Base-by-base conservation (phyloP, 148 eudicot genomes). In the Amaranthus cruentus region DNA sequence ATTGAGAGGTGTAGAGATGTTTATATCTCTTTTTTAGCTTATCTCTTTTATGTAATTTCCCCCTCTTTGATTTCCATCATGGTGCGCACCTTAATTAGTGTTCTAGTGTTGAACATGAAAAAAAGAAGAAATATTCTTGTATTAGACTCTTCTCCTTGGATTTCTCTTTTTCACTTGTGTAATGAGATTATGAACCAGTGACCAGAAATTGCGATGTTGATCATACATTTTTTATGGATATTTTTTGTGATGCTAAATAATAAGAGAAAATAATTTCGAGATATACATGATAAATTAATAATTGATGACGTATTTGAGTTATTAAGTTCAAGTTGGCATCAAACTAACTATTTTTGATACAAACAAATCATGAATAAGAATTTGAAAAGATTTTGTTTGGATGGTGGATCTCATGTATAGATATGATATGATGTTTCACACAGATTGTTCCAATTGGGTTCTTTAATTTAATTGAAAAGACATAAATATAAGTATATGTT, bases 1-100 rank as follows among this genome's bases (percentile, higher is more conserved):
- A 65, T 58, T 65, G 62, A 75, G 77, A 74, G 76, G 72, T 75
- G 71, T 59, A 42, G 47, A 79, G 80, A 68, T 47, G 75, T 74
- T 56, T 76, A 72, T 12, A n/a, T 49, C 61, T 48, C 71, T 74
- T 65, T 76, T 64, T 44, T 60, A 28, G 54, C 74, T 28, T 63
- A 76, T 76, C 69, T 70, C 63, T 49, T 15, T 48, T 55, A 43
- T 73, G 69, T 46, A 18, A 48, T 73, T 12, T 58, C 66, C 70
- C 59, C 54, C 65, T 50, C 58, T 5, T 56, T 68, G 62, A 38
- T 68, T 62, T 28, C 38, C 47, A 68, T 42, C 47, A 51, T 64
- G 66, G 57, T 71, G 28, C 49, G 28, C 49, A 43, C 55, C 21
- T 48, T 11, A 48, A 44, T 76, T 49, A 49, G 59, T 52, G 43